Evolutionary conservation across 202 grass and related monocot genomes (phyloP).

Genomic region (Cymbopogon flexuosus): DNA sequence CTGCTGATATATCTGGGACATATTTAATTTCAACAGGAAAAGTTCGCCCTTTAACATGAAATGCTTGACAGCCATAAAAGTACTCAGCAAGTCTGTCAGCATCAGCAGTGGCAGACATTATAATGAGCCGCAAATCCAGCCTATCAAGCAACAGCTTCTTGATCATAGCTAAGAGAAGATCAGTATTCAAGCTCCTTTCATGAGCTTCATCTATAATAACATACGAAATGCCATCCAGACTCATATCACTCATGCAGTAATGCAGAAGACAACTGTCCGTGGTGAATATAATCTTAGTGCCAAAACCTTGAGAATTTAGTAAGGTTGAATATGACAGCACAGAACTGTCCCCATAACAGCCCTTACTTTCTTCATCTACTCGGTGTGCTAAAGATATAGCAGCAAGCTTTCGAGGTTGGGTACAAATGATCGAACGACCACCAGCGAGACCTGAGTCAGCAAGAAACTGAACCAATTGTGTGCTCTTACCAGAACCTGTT

Average conservation of each 20-base stretch:
- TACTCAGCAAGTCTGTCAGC: slow-evolving; percentile 70
- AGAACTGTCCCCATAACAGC: slow-evolving; percentile 54
- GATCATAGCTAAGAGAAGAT: slow-evolving; percentile 88
- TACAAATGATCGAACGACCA: slow-evolving; percentile 71
- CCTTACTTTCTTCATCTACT: slow-evolving; percentile 72
- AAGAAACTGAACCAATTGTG: slow-evolving; percentile 87
- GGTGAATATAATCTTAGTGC: slow-evolving; percentile 62
- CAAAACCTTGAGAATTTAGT: slow-evolving; percentile 46
- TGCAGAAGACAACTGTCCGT: slow-evolving; percentile 82
- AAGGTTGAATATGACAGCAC: slow-evolving; percentile 61
- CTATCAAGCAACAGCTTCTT: slow-evolving; percentile 73
- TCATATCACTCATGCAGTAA: slow-evolving; percentile 63
- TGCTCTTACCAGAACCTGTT: slow-evolving; percentile 95
- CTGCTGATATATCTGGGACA: slow-evolving; percentile 51
- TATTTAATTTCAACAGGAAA: slow-evolving; percentile 96
- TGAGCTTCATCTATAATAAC: slow-evolving; percentile 93
- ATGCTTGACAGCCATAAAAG: slow-evolving; percentile 69
- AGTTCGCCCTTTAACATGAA: slow-evolving; percentile 63
- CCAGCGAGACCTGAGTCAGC: slow-evolving; percentile 65
- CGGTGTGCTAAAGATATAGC: slow-evolving; percentile 67
- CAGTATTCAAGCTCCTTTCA: slow-evolving; percentile 95
- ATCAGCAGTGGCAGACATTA: slow-evolving; percentile 94
- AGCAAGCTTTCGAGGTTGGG: slow-evolving; percentile 92
- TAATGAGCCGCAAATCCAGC: slow-evolving; percentile 73
- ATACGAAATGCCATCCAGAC: slow-evolving; percentile 59